Base-by-base conservation (phyloP, 208 protist species). In the Vickermania ingenoplastis region DNA sequence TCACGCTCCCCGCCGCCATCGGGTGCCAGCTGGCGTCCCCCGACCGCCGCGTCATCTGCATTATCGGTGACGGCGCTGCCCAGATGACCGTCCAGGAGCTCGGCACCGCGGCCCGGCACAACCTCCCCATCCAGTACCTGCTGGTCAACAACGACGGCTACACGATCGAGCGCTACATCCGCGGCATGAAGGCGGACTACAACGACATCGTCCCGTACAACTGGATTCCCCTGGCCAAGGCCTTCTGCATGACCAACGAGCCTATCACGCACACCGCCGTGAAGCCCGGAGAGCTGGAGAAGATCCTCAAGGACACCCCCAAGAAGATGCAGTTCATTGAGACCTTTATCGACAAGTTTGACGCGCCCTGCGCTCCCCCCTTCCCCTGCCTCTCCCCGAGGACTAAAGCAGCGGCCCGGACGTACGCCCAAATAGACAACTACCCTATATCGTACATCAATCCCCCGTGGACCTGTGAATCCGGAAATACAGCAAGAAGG, bases 61-160 rank as follows among this genome's bases (percentile, higher is more conserved):
- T 79, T 30, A 48, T 71, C n/a, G 77, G 77, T 48, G 77, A 83
- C 49, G 77, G 77, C 3, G 67, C 73, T 4, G 71, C 72, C 31
- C 77, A 83, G 67, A 83, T 83, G 77, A 83, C 73, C 36, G 64
- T 77, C 17, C 77, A 83, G 59, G 77, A 83, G 53, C 57, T 77
- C n/a, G 71, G 76, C 41, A 53, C 54, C 22, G 62, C 65, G 0
- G 31, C 65, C 0, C 66, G 65, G 27, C 31, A 63, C 57, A 21
- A 57, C 1, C 69, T 79, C 2, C 55, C 68, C 41, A 59, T 67
- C 0, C 68, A 26, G 30, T 57, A 63, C 28, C 52, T 82, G 17
- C 72, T 82, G 21, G 63, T 82, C 27, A 82, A 82, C 65, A 82
- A 82, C 65, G 61, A 69, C 50, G 71, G 76, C 59, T 82, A 82